Conservation (phyloP, 129 eudicot genomes). For the Chrysanthemum seticuspe region DNA sequence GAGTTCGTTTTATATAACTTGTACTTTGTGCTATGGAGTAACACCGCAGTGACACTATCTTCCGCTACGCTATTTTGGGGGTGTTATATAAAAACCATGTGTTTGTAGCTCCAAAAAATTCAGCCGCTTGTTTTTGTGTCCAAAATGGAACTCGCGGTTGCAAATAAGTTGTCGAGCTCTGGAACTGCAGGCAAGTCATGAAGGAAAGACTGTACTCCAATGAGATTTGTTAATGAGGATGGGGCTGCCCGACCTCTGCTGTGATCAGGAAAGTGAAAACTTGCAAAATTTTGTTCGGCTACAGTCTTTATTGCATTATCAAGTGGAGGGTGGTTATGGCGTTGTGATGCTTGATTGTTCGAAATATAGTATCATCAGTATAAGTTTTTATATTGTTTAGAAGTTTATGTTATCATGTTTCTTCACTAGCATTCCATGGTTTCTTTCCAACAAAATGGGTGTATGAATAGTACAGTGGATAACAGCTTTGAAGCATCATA, state of each 20-base stretch:
- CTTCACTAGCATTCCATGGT: slow-evolving; percentile 18
- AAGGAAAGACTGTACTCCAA: slow-evolving; percentile 50
- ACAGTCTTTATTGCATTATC: slow-evolving; percentile 66
- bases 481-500: too few species aligned
- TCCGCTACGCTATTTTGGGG: too few species aligned
- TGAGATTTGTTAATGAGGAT: slow-evolving; percentile 44
- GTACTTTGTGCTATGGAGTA: too few species aligned
- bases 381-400: too few species aligned
- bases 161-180: slow-evolving; percentile 71
- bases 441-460: too few species aligned
- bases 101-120: slow-evolving; percentile 71
- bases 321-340: slow-evolving; percentile 46
- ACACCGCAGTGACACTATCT: too few species aligned
- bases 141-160: slow-evolving; percentile 66
- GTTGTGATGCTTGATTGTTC: slow-evolving; percentile 3
- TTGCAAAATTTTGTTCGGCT: slow-evolving; percentile 57
- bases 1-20: too few species aligned
- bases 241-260: slow-evolving; percentile 80
- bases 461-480: too few species aligned
- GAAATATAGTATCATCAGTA: too few species aligned
- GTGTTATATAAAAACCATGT: slow-evolving; percentile 60
- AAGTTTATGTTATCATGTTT: neutral
- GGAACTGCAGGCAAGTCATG: slow-evolving; percentile 80
- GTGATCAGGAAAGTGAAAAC: slow-evolving; percentile 86
- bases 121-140: slow-evolving; percentile 72